Evolutionary conservation across 176 grass and related monocot genomes (phyloP).

Genomic region (Oryza coarctata): DNA sequence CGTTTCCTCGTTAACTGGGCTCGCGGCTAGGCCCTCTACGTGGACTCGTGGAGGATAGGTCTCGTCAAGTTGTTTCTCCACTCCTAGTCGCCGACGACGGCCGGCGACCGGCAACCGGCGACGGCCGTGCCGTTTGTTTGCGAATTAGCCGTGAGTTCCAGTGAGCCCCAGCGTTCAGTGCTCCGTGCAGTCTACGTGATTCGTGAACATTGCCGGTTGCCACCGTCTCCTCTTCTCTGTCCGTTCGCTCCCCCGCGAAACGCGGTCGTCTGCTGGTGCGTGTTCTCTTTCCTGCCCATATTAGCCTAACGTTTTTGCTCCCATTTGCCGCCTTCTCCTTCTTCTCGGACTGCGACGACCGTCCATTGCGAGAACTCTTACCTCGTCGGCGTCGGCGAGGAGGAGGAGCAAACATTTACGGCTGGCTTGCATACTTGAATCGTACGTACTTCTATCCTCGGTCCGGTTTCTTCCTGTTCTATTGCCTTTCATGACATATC

Average conservation of each 20-base stretch:
- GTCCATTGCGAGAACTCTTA: background rate
- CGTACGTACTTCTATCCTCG: background rate
- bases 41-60: too few relatives aligned
- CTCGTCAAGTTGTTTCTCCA: too few relatives aligned
- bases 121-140: too few relatives aligned
- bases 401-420: conserved; percentile 11
- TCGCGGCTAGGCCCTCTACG: too few relatives aligned
- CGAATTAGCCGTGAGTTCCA: too few relatives aligned
- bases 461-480: background rate
- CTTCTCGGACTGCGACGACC: conserved; percentile 5
- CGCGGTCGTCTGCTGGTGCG: background rate
- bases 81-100: too few relatives aligned
- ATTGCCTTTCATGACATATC: background rate
- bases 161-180: too few relatives aligned
- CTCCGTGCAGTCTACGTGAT: too few relatives aligned
- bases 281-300: background rate
- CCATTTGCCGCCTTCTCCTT: background rate
- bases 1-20: too few relatives aligned
- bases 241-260: conserved; percentile 13
- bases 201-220: too few relatives aligned
- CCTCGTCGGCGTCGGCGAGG: background rate
- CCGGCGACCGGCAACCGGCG: too few relatives aligned
- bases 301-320: background rate
- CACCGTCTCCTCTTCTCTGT: too few relatives aligned
- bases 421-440: conserved; percentile 4